A percentile compares a stretch with the other conserved stretches of the same genome.
Evolutionary conservation across 1,139 yeast genomes (phyloP).

Genomic region (Meyerozyma carpophila): DNA sequence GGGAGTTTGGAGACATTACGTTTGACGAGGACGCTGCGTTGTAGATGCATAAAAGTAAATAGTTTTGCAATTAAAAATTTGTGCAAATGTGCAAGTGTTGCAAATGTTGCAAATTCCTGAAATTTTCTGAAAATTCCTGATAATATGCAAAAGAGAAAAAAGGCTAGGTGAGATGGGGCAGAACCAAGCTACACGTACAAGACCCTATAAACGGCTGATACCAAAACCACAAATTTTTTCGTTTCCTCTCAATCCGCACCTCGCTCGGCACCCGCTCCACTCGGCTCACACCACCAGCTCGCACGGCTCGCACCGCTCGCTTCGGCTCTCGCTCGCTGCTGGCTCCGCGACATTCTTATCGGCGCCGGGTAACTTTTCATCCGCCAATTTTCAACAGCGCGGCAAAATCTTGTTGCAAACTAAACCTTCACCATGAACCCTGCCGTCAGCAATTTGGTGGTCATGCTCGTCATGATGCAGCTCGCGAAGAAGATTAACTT

Average conservation of each 20-base stretch:
- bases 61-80: background rate
- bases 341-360: background rate
- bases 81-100: background rate
- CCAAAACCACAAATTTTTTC: no score
- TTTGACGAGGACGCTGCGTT: conserved; percentile 45
- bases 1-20: conserved; percentile 78
- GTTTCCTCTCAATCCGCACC: no score
- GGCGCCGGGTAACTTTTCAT: background rate
- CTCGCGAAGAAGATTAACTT: conserved; percentile 84
- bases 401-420: background rate
- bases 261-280: no score
- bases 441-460: conserved; percentile 75
- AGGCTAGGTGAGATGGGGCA: no score
- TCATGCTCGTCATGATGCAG: conserved; percentile 98
- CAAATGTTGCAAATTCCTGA: no score
- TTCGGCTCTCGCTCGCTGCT: background rate
- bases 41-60: background rate
- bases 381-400: background rate
- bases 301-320: no score
- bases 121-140: no score
- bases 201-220: no score
- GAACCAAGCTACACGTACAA: no score
- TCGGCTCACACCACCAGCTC: no score
- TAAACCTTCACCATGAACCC: conserved; percentile 56
- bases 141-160: no score